These are phyloP conservation scores for Arabidopsis suecica DNA, from an alignment of 345 rosid species.

Conservation along the genomic window DNA sequence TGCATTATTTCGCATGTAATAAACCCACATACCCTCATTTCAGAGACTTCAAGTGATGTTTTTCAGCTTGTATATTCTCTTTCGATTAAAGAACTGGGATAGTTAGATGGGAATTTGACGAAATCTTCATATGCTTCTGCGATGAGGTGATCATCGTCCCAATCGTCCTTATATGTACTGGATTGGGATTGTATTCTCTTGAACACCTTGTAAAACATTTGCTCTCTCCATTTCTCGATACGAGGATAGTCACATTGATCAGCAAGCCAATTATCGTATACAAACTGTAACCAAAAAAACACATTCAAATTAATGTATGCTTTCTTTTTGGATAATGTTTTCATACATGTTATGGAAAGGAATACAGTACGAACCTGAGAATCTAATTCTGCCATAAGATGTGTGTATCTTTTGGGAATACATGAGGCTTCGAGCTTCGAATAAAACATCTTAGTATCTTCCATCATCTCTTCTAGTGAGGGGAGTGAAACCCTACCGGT, in stretches of 20 bases:
- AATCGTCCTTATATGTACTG: conserved; percentile 55
- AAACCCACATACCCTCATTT: neutral
- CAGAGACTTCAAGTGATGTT: neutral
- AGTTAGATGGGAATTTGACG: conserved; percentile 16
- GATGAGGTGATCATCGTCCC: conserved; percentile 57
- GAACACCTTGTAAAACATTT: conserved; percentile 35
- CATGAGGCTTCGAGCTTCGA: conserved; percentile 55
- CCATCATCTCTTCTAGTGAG: conserved; percentile 23
- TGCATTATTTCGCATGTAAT: too few relatives aligned
- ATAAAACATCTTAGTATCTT: conserved; percentile 55
- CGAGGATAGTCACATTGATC: conserved; percentile 23
- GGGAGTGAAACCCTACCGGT: neutral
- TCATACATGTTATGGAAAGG: neutral
- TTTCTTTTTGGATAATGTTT: neutral
- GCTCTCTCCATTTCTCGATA: conserved; percentile 56
- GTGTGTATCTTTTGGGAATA: conserved; percentile 64
- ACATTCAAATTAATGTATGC: neutral
- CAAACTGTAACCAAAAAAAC: conserved; percentile 34
- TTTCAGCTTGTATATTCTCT: neutral
- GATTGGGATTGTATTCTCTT: conserved; percentile 23
- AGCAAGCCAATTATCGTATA: conserved; percentile 53
- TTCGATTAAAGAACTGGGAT: neutral
- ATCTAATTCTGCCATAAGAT: conserved; percentile 21
- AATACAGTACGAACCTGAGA: neutral
- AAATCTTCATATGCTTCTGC: conserved; percentile 54